phyloP scores from a whole-genome alignment of 768 basidiomycete species.

The Trametes cinnabarina region DNA sequence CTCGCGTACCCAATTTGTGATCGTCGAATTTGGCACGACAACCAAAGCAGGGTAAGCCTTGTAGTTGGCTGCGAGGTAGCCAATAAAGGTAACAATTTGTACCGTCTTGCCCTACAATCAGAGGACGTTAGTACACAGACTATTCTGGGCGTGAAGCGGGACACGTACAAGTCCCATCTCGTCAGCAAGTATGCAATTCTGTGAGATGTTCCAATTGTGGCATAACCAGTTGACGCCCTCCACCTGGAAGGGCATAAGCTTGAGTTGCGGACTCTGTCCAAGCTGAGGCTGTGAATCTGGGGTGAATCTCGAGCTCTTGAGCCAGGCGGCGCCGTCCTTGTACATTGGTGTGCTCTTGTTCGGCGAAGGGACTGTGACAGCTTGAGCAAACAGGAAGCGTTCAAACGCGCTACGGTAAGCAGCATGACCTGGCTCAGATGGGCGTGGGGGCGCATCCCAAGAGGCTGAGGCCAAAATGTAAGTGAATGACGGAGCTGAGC shows the following conservation, averaged over 20 bases:
- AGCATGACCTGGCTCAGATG: slow-evolving; percentile 51
- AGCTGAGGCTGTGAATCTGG: slow-evolving; percentile 57
- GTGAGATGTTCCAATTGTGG: slow-evolving; percentile 84
- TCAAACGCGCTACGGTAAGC: slow-evolving; percentile 69
- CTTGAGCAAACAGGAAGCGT: slow-evolving; percentile 60
- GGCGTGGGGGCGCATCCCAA: slow-evolving; percentile 86
- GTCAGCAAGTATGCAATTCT: slow-evolving; percentile 89
- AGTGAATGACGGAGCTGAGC: not conserved
- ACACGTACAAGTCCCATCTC: slow-evolving; percentile 86
- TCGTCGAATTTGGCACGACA: slow-evolving; percentile 94
- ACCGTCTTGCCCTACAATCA: slow-evolving; percentile 79
- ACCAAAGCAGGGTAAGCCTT: slow-evolving; percentile 78
- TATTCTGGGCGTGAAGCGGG: too few species aligned
- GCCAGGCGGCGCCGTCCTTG: slow-evolving; percentile 47
- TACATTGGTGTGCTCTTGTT: slow-evolving; percentile 40
- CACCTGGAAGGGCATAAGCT: slow-evolving; percentile 86
- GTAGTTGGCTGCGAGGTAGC: slow-evolving; percentile 53
- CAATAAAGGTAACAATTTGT: slow-evolving; percentile 84
- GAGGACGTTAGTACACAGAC: too few species aligned
- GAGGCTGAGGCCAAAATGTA: slow-evolving; percentile 58
- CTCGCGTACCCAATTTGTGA: slow-evolving; percentile 94
- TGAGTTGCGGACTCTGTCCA: slow-evolving; percentile 61
- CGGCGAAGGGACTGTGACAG: slow-evolving; percentile 56
- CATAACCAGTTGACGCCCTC: slow-evolving; percentile 84
- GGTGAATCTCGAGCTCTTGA: slow-evolving; percentile 42